Evolutionary conservation across 2,329 filamentous ascomycete species (phyloP).

Genomic region (Cytospora schulzeri): DNA sequence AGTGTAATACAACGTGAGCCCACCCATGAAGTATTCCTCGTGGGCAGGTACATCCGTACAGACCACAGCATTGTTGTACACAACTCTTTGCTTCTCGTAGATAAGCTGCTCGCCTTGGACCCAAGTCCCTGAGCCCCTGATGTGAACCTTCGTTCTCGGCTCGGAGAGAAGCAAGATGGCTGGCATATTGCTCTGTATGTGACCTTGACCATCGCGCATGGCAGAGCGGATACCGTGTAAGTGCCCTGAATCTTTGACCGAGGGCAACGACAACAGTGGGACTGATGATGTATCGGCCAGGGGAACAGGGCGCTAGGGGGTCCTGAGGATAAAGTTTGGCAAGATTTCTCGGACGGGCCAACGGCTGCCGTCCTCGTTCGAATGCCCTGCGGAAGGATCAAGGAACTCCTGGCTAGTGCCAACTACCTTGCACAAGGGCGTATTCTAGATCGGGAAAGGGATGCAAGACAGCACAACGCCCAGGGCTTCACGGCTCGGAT

Average conservation of each 20-base stretch:
- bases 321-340: constrained; percentile 28
- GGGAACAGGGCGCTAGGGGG: constrained; percentile 22
- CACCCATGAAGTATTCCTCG: constrained; percentile 20
- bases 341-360: constrained; percentile 26
- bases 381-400: constrained; percentile 28
- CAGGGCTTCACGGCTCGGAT: constrained; percentile 9
- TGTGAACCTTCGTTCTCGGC: constrained; percentile 4
- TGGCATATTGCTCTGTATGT: constrained; percentile 11
- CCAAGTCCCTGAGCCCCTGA: constrained; percentile 6
- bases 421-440: constrained; percentile 24
- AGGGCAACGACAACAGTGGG: constrained; percentile 21
- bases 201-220: background rate
- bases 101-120: constrained; percentile 9
- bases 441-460: constrained; percentile 22
- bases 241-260: constrained; percentile 27
- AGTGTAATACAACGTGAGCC: constrained; percentile 27
- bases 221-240: constrained; percentile 2
- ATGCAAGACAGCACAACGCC: constrained; percentile 23
- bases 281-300: constrained; percentile 14
- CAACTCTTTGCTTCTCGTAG: constrained; percentile 10
- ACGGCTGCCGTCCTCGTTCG: constrained; percentile 24
- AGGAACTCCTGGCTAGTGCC: constrained; percentile 28
- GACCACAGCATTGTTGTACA: background rate
- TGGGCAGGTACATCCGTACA: constrained; percentile 20
- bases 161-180: constrained; percentile 10